Evolutionary conservation across 2,329 filamentous ascomycete species (phyloP), one percentile per base, ranked within the genome.

Genomic region (Monascus ruber): DNA sequence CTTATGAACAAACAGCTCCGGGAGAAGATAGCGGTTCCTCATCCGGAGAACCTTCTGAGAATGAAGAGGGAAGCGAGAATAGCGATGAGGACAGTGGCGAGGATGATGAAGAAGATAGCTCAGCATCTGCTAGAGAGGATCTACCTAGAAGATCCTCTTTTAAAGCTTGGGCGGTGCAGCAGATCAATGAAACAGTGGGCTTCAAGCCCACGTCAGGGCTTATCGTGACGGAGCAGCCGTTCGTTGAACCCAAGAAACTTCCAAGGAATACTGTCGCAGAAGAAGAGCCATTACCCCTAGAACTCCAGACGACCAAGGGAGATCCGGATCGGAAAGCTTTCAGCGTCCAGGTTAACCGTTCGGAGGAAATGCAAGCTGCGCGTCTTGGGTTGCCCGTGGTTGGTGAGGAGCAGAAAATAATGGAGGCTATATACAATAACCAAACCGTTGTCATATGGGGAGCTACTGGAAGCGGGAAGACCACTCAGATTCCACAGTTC

Each of bases 381-480:
- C 79, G 91, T 8, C 62, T 93, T 35, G 77, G 83, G 40, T 72
- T 98, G 10, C 91, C 91, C 0, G 85, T 98, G 1, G 86, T 96
- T 1, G 85, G 85, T 1, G 88, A 96, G 59, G 91, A 98, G 61
- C 91, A 98, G 57, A 87, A 83, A 53, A 88, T 98, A 26, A 96
- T 98, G 88, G 91, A 98, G 63, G 87, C 88, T 1, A 86, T 98
- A 36, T 83, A 95, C 62, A 89, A 89, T 56, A 83, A 95, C 58
- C 76, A 89, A 38, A 79, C 86, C 3, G 84, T 95, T 1, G 83
- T 98, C 7, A 78, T 98, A 5, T 95, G 89, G 65, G 91, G 91
- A 62, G 83, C 87, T 9, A 98, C 93, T 28, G 91, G 91, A 62
- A 95, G 87, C 46, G 91, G 91, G 59, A 98, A 98, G 64, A 98